phyloP scores from a whole-genome alignment of 2,329 filamentous ascomycete species.

The Teratosphaeria gauchensis region DNA sequence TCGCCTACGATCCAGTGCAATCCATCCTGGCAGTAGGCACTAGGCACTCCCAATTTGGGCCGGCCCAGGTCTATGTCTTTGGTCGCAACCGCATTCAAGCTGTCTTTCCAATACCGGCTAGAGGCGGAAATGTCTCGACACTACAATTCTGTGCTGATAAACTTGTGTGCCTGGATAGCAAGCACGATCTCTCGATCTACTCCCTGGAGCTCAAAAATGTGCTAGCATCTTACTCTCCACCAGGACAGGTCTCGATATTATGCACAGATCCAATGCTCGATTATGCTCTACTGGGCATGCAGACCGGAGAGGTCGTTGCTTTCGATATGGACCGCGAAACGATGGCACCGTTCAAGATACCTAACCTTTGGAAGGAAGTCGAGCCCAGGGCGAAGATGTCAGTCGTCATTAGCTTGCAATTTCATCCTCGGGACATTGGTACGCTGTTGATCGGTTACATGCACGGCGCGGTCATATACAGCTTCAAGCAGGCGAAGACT shows the following conservation, averaged over 20 bases:
- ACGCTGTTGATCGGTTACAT: conserved; percentile 85
- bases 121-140: conserved; percentile 59
- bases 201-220: conserved; percentile 62
- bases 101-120: conserved; percentile 59
- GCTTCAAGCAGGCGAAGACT: conserved; percentile 81
- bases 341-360: conserved; percentile 68
- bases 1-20: conserved; percentile 89
- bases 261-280: conserved; percentile 84
- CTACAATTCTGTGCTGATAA: conserved; percentile 81
- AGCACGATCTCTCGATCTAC: conserved; percentile 78
- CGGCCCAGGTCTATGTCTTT: conserved; percentile 80
- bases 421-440: conserved; percentile 88
- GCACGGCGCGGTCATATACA: conserved; percentile 80
- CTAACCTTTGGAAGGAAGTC: conserved; percentile 74
- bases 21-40: conserved; percentile 89
- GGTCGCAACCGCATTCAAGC: conserved; percentile 74
- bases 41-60: conserved; percentile 73
- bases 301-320: conserved; percentile 66
- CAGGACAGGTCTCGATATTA: conserved; percentile 64
- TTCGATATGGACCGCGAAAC: conserved; percentile 82
- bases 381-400: conserved; percentile 57
- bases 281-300: conserved; percentile 72
- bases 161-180: conserved; percentile 72
- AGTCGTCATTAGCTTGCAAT: conserved; percentile 64
- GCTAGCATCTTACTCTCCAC: conserved; percentile 61